Base-by-base conservation (phyloP, 2,329 filamentous ascomycete genomes). In the Lachnellula occidentalis region DNA sequence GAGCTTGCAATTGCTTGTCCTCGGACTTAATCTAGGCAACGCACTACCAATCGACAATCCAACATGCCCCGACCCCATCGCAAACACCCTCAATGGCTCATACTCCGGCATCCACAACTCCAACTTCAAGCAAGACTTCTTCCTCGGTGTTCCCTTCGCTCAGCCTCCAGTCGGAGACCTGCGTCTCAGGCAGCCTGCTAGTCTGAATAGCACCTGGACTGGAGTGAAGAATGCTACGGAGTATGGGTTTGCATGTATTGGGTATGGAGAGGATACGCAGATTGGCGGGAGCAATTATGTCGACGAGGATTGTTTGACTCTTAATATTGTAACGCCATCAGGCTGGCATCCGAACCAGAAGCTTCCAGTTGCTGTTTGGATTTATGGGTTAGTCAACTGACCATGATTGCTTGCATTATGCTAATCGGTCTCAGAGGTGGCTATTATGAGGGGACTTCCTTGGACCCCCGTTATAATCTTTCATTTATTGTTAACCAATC, bases 351-450 rank as follows among this genome's bases (percentile, higher is more conserved):
- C 27, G 19, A 11, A 22, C 55, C 48, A 63, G 58, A 34, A 73
- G 64, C 24, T 68, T 81, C 5, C 80, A 77, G 75, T 82, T 9
- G 72, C 71, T 14, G 72, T 81, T 0, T 82, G 78, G 78, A 80
- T 82, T 45, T 74, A 81, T 57, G 66, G 73, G 48, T 74, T 73
- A 36, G 73, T 72, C 9, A 37, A 4, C 12, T 14, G 17, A 42
- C 24, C 7, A 22, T 21, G 15, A 37, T 22, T 17, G 41, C n/a
- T 17, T 51, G 34, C n/a, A 43, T 22, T 11, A 34, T 12, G 47
- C n/a, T 74, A 21, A 43, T 43, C 15, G 14, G 8, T 21, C 11
- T 11, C 41, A 43, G 41, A 43, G 41, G 41, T 21, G 41, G 41
- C 17, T 43, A 17, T 17, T 43, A n/a, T 43, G 41, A 43, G 41